Conservation (phyloP, 306 rosid species). For the Medicago truncatula region DNA sequence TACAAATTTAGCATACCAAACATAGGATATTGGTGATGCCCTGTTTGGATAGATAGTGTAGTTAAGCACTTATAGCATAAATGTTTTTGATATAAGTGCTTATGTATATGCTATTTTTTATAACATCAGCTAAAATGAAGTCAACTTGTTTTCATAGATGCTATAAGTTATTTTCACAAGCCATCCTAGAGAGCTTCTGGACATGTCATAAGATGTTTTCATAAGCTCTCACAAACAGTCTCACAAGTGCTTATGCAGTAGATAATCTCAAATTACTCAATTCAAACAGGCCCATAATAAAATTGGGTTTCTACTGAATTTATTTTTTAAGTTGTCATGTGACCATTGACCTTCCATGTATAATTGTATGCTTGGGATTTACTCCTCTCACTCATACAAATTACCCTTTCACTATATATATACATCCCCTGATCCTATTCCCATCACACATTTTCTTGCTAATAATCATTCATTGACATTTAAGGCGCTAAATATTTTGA, state of each 20-base stretch:
- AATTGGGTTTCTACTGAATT: neutral
- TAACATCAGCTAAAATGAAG: neutral
- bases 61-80: neutral
- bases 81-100: neutral
- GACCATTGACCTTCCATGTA: neutral
- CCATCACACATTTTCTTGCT: conserved; percentile 14
- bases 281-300: neutral
- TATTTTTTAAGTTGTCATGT: neutral
- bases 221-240: neutral
- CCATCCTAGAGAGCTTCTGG: neutral
- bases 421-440: neutral
- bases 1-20: neutral
- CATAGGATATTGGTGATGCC: neutral
- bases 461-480: neutral
- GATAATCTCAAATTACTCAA: neutral
- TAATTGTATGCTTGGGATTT: neutral
- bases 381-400: neutral
- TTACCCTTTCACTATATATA: neutral
- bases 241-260: neutral
- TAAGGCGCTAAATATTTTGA: neutral
- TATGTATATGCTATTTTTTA: too few species aligned
- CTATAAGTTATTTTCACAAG: too few species aligned
- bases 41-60: neutral
- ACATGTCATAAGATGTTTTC: neutral
- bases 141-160: neutral